A percentile compares a stretch with the other conserved stretches of the same genome.
Conservation (phyloP, 2,329 filamentous ascomycete species). For the Thermothelomyces thermophilus region DNA sequence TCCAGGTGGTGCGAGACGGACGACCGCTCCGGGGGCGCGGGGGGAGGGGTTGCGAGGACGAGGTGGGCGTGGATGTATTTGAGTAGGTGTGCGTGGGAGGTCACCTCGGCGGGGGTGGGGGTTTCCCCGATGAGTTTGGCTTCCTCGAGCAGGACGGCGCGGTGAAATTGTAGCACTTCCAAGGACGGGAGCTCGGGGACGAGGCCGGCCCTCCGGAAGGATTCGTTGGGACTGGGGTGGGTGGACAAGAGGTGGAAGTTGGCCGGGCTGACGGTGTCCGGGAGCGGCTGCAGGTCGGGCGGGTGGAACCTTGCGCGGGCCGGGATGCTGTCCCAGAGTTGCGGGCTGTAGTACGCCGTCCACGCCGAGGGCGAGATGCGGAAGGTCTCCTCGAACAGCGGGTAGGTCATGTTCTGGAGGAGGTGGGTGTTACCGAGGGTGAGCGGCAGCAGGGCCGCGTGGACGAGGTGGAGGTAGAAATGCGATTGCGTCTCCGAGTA, state of each 20-base stretch:
- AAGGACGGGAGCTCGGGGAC: constrained; percentile 18
- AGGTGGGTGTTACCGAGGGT: neutral
- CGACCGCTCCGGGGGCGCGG: neutral
- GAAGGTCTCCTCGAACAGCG: constrained; percentile 11
- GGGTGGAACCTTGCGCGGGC: constrained; percentile 14
- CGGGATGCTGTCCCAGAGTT: constrained; percentile 14
- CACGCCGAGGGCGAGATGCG: constrained; percentile 11
- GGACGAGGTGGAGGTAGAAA: constrained; percentile 20
- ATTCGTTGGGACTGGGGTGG: neutral
- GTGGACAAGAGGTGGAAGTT: neutral
- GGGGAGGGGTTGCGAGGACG: neutral
- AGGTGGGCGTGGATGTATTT: constrained; percentile 17
- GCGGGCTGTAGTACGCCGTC: constrained; percentile 14
- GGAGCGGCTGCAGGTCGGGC: constrained; percentile 17
- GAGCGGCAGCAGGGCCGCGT: constrained; percentile 13
- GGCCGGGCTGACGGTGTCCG: constrained; percentile 1
- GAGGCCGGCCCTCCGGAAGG: constrained; percentile 5
- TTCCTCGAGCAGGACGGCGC: constrained; percentile 15
- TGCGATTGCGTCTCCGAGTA: constrained; percentile 18
- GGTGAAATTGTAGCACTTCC: constrained; percentile 18
- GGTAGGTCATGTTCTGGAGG: constrained; percentile 13
- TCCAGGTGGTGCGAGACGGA: neutral
- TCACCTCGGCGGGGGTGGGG: constrained; percentile 3
- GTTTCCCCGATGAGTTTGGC: constrained; percentile 6
- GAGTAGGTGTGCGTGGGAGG: constrained; percentile 16